Base-by-base conservation (phyloP, 441 rosid species). In the Corymbia citriodora region DNA sequence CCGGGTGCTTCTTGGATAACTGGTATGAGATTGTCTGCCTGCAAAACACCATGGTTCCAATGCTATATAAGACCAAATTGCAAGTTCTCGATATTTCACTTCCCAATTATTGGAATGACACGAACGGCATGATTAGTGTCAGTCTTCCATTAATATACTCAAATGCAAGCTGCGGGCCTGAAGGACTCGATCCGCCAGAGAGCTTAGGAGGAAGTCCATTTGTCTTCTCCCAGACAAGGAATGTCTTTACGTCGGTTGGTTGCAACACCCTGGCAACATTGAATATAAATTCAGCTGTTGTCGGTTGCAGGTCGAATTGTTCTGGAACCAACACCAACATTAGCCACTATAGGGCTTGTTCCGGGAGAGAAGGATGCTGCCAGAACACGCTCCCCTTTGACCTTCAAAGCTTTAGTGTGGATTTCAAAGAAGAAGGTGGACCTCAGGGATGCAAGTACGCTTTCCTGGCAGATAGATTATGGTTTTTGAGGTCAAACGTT, bases 101-200 rank as follows among this genome's bases (percentile, higher is more conserved):
- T 2, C 55, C 55, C 12, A 1, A 9, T 10, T 2, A 0, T 23
- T 2, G 5, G 23, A 3, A 1, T 2, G 11, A 17, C 19, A 6
- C 23, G 29, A 1, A 57, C 2, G 63, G 63, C 63, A 57, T 57
- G 63, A 57, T 10, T 0, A 57, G 1, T 2, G 63, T 57, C 6
- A 57, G 63, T 57, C 13, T 23, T 57, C 63, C 63, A 57, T 5
- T 57, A 57, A 54, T 2, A 1, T 54, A 57, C 63, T 57, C 63
- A 23, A 23, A 57, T 57, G 63, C 29, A 57, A 57, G 7, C 63
- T 23, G 63, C 63, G 2, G 10, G 13, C 11, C 29, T 23, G 9
- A 19, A 19, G 63, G 29, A 57, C 63, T 57, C 4, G 2, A 29
- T 1, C 29, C 1, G 63, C 63, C 63, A 2, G 19, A 5, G 55